Base-by-base conservation (phyloP, 1,284 basidiomycete genomes). In the Anthracocystis walkeri region DNA sequence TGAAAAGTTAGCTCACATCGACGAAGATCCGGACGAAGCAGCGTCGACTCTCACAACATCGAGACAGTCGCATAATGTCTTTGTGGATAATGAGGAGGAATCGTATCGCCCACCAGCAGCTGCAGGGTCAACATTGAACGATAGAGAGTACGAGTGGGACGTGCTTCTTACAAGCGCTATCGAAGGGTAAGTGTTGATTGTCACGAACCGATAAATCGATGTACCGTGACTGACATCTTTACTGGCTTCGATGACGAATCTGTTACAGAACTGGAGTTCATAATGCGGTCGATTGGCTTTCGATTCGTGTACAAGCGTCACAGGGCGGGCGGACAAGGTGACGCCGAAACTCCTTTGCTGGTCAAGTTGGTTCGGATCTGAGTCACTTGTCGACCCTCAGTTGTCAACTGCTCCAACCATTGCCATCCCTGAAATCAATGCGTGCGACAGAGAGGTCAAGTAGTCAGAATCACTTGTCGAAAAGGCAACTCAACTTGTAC, bases 81-180 rank as follows among this genome's bases (percentile, higher is more conserved):
- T 74, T 61, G 71, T 62, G 21, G 71, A 69, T 33, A 56, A 74
- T 11, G 65, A 62, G 11, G 45, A 42, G 20, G 42, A 50, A 7
- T 42, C 44, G 4, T 54, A 73, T 12, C 49, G 54, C 6, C 31
- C 58, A 29, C 53, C 58, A 53, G 51, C 57, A 23, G 35, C 48
- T 18, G 46, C 70, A 8, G 57, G 58, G 7, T 56, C 54, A 21
- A 58, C 41, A 2, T n/a, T 63, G 44, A 58, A 46, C 23, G 53
- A 57, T 33, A 62, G 29, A 21, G 63, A 59, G 27, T 71, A 75
- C 58, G 73, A 75, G 21, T 75, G 73, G 73, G 73, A 70, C 20
- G 73, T 71, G 27, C 27, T 71, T 1, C 58, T 65, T 4, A 53
- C 64, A 0, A 71, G 67, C 41, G 73, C 73, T 7, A 58, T 67